These are phyloP conservation scores for Geotrichum siamense DNA, from an alignment of 1,139 yeast genomes.

Conservation along the genomic window DNA sequence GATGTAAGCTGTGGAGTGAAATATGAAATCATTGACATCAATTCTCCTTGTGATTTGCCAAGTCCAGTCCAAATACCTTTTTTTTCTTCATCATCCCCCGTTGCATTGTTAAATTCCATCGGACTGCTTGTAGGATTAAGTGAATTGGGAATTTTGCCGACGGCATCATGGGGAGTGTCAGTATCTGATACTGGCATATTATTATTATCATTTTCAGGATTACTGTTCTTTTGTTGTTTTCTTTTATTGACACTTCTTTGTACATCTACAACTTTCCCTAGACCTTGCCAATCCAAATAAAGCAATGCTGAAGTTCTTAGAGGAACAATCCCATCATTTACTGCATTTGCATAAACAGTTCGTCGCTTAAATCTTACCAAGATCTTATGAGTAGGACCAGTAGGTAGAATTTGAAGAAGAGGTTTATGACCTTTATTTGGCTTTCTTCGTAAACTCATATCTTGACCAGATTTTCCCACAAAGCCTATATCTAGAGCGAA, in stretches of 20 bases:
- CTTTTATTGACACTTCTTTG: conserved; percentile 32
- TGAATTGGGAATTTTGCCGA: conserved; percentile 34
- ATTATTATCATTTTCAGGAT: conserved; percentile 13
- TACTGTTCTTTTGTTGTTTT: not conserved
- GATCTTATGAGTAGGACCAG: conserved; percentile 69
- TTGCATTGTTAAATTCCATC: conserved; percentile 7
- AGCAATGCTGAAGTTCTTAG: conserved; percentile 76
- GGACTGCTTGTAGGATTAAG: conserved; percentile 21
- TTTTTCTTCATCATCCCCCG: conserved; percentile 5
- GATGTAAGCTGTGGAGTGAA: conserved; percentile 32
- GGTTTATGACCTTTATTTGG: conserved; percentile 43
- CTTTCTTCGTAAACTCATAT: conserved; percentile 57
- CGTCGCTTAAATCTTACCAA: conserved; percentile 58
- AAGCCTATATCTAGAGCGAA: conserved; percentile 80
- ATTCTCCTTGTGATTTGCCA: conserved; percentile 2
- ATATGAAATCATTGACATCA: conserved; percentile 24
- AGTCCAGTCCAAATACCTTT: conserved; percentile 4
- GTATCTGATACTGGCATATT: too few relatives aligned
- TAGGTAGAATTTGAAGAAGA: conserved; percentile 62
- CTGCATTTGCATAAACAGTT: conserved; percentile 69
- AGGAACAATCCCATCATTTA: conserved; percentile 93
- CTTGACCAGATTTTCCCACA: conserved; percentile 92
- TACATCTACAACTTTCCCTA: conserved; percentile 43
- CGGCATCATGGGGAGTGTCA: conserved; percentile 9
- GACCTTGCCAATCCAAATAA: conserved; percentile 66